These are phyloP conservation scores for Penicillium bialowiezense DNA, from an alignment of 495 filamentous ascomycete species.

Conservation along the genomic window DNA sequence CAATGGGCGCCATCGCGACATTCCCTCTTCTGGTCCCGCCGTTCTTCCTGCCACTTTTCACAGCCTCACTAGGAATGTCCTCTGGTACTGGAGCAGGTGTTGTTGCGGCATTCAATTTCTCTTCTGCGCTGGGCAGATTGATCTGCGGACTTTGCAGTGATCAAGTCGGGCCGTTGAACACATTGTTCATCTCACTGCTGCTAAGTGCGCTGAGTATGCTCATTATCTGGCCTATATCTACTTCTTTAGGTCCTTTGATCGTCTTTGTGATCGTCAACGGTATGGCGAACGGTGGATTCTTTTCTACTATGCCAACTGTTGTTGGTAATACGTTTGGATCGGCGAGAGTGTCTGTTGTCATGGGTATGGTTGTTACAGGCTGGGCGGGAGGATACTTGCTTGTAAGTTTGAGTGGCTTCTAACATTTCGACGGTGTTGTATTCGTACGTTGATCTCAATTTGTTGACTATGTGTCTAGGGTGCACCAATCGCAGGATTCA, in stretches of 20 bases:
- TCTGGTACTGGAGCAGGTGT: conserved; percentile 50
- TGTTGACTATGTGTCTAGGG: conserved; percentile 30
- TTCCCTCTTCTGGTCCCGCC: conserved; percentile 61
- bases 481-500: conserved; percentile 57
- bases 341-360: conserved; percentile 50
- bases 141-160: conserved; percentile 50
- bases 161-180: conserved; percentile 50
- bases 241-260: conserved; percentile 47
- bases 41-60: conserved; percentile 55
- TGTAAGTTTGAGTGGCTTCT: conserved; percentile 23
- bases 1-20: conserved; percentile 54
- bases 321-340: conserved; percentile 57
- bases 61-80: conserved; percentile 42
- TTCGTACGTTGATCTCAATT: not conserved
- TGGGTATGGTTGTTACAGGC: conserved; percentile 61
- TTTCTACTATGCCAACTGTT: conserved; percentile 59
- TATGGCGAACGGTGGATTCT: conserved; percentile 55
- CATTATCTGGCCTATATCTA: conserved; percentile 55
- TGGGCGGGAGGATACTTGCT: conserved; percentile 60
- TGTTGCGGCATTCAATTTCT: conserved; percentile 56
- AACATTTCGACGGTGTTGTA: not conserved
- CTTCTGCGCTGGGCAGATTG: conserved; percentile 51
- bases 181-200: conserved; percentile 42
- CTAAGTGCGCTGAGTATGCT: conserved; percentile 54
- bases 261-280: conserved; percentile 55